Conservation (phyloP, 352 stramenopile genomes). For the Phytophthora meadii region DNA sequence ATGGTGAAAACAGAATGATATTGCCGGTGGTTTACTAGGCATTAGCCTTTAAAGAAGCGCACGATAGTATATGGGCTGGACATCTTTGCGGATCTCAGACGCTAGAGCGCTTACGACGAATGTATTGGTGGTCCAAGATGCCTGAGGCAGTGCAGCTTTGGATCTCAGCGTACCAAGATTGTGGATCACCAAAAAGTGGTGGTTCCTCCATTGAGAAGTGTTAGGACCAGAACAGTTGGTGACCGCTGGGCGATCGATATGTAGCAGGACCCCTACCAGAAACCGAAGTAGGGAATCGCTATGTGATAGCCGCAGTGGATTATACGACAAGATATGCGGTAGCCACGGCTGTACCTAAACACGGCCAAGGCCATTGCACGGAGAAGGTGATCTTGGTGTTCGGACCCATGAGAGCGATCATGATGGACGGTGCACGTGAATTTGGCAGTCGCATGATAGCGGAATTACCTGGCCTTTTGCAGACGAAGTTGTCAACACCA, state of each 20-base stretch:
- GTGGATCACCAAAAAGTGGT: constrained; percentile 10
- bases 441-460: no score
- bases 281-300: constrained; percentile 12
- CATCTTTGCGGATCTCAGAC: background rate
- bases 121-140: constrained; percentile 18
- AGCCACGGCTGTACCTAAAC: background rate
- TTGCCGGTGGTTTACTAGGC: constrained; percentile 3
- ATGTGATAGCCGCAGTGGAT: constrained; percentile 17
- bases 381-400: constrained; percentile 8
- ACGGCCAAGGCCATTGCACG: background rate
- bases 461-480: no score
- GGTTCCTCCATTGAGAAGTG: constrained; percentile 21
- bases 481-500: no score
- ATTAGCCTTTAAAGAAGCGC: constrained; percentile 10
- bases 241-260: constrained; percentile 27
- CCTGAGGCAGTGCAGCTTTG: background rate
- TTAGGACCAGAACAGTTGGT: constrained; percentile 4
- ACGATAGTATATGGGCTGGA: constrained; percentile 14
- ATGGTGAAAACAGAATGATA: background rate
- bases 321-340: constrained; percentile 27
- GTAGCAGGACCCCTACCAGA: constrained; percentile 10
- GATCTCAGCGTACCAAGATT: constrained; percentile 15
- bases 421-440: background rate
- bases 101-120: background rate
- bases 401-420: constrained; percentile 17